These are phyloP conservation scores for Pichia occidentalis DNA, from an alignment of 805 yeast species.

Conservation along the genomic window DNA sequence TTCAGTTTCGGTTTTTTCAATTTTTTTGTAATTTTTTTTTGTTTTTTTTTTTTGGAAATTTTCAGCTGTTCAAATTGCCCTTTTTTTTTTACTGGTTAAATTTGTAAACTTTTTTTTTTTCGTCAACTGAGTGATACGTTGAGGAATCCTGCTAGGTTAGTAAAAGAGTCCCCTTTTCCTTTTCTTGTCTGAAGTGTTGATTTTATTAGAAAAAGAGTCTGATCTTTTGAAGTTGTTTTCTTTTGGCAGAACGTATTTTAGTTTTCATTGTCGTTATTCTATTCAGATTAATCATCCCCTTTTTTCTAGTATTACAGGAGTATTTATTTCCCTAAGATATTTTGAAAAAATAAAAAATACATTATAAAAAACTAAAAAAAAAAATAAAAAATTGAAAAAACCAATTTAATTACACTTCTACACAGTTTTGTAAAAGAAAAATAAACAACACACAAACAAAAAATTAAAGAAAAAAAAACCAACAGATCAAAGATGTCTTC, in stretches of 20 bases:
- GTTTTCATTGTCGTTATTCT: slow-evolving; percentile 12
- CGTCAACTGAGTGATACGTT: background rate
- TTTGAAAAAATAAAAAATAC: slow-evolving; percentile 4
- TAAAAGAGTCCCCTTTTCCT: background rate
- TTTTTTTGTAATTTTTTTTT: no score
- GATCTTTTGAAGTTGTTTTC: background rate
- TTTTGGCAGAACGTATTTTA: slow-evolving; percentile 11
- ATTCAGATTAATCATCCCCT: slow-evolving; percentile 3
- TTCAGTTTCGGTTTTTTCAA: no score
- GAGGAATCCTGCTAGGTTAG: background rate
- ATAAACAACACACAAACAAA: slow-evolving; percentile 11
- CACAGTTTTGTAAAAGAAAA: slow-evolving; percentile 6
- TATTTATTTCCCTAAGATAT: slow-evolving; percentile 1
- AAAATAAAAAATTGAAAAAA: slow-evolving; percentile 9
- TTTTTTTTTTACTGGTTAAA: no score
- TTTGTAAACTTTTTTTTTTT: background rate
- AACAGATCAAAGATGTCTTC: slow-evolving; percentile 26
- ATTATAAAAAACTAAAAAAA: slow-evolving; percentile 14
- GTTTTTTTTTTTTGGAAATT: no score
- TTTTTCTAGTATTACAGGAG: slow-evolving; percentile 6
- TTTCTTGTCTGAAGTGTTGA: no score
- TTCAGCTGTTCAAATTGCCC: no score
- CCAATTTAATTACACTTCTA: slow-evolving; percentile 9
- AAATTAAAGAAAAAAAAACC: slow-evolving; percentile 14
- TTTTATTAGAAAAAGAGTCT: no score